These are phyloP conservation scores for Gentiana macrophylla DNA, from an alignment of 257 asterid genomes.

Conservation along the genomic window DNA sequence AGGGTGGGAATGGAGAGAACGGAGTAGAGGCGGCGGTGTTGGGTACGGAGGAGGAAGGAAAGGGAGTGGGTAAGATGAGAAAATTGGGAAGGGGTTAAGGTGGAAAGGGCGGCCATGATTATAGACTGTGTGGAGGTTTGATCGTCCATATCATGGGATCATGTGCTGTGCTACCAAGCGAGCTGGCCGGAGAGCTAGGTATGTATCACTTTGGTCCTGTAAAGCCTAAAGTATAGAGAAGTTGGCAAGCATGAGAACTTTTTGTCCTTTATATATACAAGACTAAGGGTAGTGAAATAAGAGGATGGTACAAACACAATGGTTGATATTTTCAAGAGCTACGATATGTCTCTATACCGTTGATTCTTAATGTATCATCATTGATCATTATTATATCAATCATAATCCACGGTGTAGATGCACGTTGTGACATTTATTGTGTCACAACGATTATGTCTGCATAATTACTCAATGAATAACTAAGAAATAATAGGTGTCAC, in stretches of 20 bases:
- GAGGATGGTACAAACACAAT: too few species aligned
- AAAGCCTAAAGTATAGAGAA: not conserved
- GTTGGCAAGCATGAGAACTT: constrained; percentile 10
- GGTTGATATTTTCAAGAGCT: too few species aligned
- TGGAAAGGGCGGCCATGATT: constrained; percentile 58
- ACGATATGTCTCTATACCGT: too few species aligned
- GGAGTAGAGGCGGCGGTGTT: constrained; percentile 49
- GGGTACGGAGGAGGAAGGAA: constrained; percentile 57
- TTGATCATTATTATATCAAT: too few species aligned
- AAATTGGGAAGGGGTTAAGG: constrained; percentile 46
- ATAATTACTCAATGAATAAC: too few species aligned
- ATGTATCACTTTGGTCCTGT: not conserved
- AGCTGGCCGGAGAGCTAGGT: too few species aligned
- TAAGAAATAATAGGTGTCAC: too few species aligned
- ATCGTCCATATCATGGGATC: constrained; percentile 30
- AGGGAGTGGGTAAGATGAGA: constrained; percentile 47
- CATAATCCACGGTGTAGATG: too few species aligned
- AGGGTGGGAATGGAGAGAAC: constrained; percentile 61
- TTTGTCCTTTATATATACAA: not conserved
- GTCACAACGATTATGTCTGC: too few species aligned
- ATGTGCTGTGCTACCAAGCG: constrained; percentile 9
- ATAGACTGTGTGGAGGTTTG: constrained; percentile 31
- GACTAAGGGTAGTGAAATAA: not conserved
- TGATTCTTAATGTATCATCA: too few species aligned
- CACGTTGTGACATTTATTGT: too few species aligned